phyloP scores from a whole-genome alignment of 148 eudicot genomes.

The Persicaria maculosa region DNA sequence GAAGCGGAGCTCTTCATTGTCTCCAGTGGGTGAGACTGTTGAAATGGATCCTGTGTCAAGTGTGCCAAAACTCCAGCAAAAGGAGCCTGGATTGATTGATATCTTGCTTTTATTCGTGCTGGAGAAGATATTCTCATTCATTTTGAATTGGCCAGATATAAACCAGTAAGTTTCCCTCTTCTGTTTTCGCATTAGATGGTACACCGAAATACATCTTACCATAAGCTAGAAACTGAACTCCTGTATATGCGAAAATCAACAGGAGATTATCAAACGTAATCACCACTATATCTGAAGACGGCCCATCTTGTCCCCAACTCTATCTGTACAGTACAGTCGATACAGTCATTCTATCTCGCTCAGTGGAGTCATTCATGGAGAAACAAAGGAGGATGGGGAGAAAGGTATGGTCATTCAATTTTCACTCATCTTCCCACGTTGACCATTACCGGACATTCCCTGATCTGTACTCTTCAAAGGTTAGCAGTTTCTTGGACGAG shows the following conservation, averaged over 20 bases:
- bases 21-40: conserved; percentile 29
- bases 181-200: not conserved
- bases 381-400: conserved; percentile 60
- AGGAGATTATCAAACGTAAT: conserved; percentile 44
- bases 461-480: conserved; percentile 42
- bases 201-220: not conserved
- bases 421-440: conserved; percentile 78
- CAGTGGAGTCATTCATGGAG: conserved; percentile 64
- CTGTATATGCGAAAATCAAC: conserved; percentile 11
- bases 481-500: conserved; percentile 46
- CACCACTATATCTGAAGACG: not conserved
- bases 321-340: conserved; percentile 89
- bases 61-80: conserved; percentile 25
- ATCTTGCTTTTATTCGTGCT: conserved; percentile 35
- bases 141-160: conserved; percentile 56
- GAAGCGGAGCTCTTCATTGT: conserved; percentile 51
- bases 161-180: conserved; percentile 41
- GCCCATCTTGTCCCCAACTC: conserved; percentile 72
- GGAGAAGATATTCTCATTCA: conserved; percentile 65
- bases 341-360: conserved; percentile 55
- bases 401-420: conserved; percentile 51
- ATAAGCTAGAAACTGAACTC: not conserved
- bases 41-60: conserved; percentile 18
- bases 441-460: conserved; percentile 88
- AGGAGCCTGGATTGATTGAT: conserved; percentile 45